phyloP scores from a whole-genome alignment of 768 basidiomycete species.

The Lyophyllum decastes region DNA sequence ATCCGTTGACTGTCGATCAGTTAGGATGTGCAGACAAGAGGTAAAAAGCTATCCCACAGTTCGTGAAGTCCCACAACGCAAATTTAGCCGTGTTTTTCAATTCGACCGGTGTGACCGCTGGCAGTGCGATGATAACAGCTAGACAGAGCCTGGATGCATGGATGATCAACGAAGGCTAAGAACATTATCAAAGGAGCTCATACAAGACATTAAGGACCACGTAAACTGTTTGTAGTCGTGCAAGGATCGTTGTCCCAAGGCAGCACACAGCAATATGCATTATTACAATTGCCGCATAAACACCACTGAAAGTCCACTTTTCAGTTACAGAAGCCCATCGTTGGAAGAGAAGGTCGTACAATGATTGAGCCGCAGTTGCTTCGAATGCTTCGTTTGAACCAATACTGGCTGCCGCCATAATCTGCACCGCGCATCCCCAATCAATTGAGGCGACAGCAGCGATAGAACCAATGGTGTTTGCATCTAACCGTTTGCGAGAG shows the following conservation, averaged over 20 bases:
- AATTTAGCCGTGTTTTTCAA: constrained; percentile 61
- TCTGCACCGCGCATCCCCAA: constrained; percentile 61
- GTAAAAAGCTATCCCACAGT: constrained; percentile 37
- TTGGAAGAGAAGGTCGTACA: constrained; percentile 18
- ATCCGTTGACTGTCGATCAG: constrained; percentile 46
- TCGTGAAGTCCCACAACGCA: constrained; percentile 62
- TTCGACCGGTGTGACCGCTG: constrained; percentile 58
- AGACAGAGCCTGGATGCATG: constrained; percentile 49
- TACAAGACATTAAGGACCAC: constrained; percentile 68
- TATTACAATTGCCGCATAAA: constrained; percentile 62
- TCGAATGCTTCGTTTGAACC: constrained; percentile 31
- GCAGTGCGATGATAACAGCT: constrained; percentile 69
- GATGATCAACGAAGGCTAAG: background rate
- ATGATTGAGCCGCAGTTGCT: constrained; percentile 33
- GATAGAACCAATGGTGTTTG: constrained; percentile 47
- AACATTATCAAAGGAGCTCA: constrained; percentile 27
- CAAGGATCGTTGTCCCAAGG: constrained; percentile 64
- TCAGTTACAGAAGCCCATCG: background rate
- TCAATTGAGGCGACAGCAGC: constrained; percentile 51
- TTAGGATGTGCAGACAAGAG: background rate
- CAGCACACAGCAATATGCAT: constrained; percentile 67
- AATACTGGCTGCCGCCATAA: constrained; percentile 52
- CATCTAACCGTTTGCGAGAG: constrained; percentile 50
- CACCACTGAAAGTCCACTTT: constrained; percentile 43
- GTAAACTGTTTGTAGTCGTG: constrained; percentile 70